Evolutionary conservation across 1,284 basidiomycete genomes (phyloP), one percentile per base, ranked within the genome.

Genomic region (Cronartium quercuum): DNA sequence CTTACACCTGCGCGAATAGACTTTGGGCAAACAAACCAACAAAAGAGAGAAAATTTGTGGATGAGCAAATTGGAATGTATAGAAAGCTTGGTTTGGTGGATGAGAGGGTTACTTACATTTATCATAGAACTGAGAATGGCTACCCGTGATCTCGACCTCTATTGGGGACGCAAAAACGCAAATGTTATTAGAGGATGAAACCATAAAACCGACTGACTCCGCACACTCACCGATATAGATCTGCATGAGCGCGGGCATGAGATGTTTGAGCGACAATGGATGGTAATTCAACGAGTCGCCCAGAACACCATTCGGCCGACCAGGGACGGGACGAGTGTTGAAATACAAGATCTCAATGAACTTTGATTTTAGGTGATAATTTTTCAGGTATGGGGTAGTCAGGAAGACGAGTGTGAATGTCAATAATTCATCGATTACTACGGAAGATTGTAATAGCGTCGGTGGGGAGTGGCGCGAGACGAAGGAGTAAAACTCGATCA

Each of bases 61-160:
- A 29, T 55, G 21, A 55, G 51, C 18, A 55, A 21, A 35, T 15
- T 41, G 9, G 55, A 62, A 35, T 9, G 2, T 29, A 38, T 62
- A 18, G 44, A 73, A 60, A 41, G 44, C 62, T 65, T 42, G 63
- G 47, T 21, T 42, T 7, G 37, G 24, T 65, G 18, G 44, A 13
- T 2, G 7, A 13, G 24, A 57, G 18, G 35, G 35, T 15, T n/a
- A 62, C 71, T 61, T 35, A 75, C 71, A 95, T 87, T 96, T 96
- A 82, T 96, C 94, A 82, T 95, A 98, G 83, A 99, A 98, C 81
- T 98, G 95, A 0, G 94, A 94, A 81, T 94, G 94, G 29, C 92
- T 92, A 57, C 96, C 96, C 0, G 96, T 98, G 78, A 91, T 90
- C 81, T 99, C 96, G 41, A 97, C 94, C 85, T 98, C 93, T 94